Percentiles rank a stretch among this genome's conserved stretches.
Conservation (phyloP, 768 basidiomycete species). For the Mrakia frigida region DNA sequence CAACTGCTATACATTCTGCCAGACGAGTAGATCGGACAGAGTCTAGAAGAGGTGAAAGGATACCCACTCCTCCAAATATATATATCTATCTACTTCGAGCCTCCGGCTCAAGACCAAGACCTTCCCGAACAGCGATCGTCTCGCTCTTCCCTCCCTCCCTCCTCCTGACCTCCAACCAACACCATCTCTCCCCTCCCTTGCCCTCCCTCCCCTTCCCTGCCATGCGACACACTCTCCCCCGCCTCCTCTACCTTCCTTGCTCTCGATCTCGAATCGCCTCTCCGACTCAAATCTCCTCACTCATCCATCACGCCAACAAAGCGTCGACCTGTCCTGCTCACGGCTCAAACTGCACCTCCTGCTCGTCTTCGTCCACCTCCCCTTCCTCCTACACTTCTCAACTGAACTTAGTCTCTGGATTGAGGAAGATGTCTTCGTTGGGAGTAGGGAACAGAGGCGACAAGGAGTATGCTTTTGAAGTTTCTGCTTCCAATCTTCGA, state of each 20-base stretch:
- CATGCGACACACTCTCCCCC: slow-evolving; percentile 23
- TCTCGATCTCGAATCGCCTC: slow-evolving; percentile 5
- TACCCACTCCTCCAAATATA: too few relatives aligned
- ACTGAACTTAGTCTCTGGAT: slow-evolving; percentile 14
- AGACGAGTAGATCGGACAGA: too few relatives aligned
- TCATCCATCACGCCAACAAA: slow-evolving; percentile 8
- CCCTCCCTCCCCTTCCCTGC: not conserved
- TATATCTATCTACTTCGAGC: too few relatives aligned
- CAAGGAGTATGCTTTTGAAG: slow-evolving; percentile 44
- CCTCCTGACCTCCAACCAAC: slow-evolving; percentile 1
- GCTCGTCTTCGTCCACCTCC: not conserved
- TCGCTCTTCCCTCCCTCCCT: not conserved
- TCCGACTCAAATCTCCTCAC: slow-evolving; percentile 9
- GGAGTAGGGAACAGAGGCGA: slow-evolving; percentile 36
- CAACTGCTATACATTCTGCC: too few relatives aligned
- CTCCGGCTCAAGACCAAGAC: too few relatives aligned
- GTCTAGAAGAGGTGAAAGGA: too few relatives aligned
- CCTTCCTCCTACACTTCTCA: slow-evolving; percentile 1
- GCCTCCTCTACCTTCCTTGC: not conserved
- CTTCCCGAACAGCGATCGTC: too few relatives aligned
- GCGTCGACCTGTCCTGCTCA: slow-evolving; percentile 16
- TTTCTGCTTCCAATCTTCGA: slow-evolving; percentile 42
- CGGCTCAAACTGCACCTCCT: not conserved
- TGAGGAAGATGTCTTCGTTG: slow-evolving; percentile 15
- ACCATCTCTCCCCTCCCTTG: not conserved